A percentile compares a stretch with the other conserved stretches of the same genome.
Evolutionary conservation across 2,329 filamentous ascomycete genomes (phyloP).

Genomic region (Aspergillus aculeatus): DNA sequence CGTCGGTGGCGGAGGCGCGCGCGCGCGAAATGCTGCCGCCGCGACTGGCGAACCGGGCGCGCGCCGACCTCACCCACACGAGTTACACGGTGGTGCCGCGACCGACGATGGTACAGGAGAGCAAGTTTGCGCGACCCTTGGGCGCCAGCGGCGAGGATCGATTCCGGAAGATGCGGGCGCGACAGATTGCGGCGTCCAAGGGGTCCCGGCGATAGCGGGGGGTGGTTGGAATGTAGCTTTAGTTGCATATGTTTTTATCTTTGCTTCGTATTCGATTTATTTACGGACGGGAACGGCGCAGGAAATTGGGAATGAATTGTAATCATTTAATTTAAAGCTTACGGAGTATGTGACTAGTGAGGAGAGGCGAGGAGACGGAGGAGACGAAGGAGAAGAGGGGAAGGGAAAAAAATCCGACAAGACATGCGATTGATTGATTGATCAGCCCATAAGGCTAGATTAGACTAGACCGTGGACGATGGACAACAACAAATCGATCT

Average conservation of each 20-base stretch:
- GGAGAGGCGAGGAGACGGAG: too few species aligned
- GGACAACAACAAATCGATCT: background rate
- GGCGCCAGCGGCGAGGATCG: constrained; percentile 50
- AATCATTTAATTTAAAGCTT: background rate
- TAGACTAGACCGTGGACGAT: too few species aligned
- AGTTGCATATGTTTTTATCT: background rate
- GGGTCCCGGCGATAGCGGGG: constrained; percentile 36
- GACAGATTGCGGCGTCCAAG: constrained; percentile 44
- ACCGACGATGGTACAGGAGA: constrained; percentile 50
- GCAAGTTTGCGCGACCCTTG: constrained; percentile 47
- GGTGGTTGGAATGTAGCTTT: background rate
- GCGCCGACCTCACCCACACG: constrained; percentile 58
- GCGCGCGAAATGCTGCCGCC: constrained; percentile 54
- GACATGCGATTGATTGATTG: background rate
- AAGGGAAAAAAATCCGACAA: background rate
- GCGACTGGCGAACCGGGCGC: constrained; percentile 56
- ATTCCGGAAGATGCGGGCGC: constrained; percentile 50
- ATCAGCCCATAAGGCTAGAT: background rate
- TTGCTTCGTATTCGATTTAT: constrained; percentile 10
- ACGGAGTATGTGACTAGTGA: background rate
- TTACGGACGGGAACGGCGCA: constrained; percentile 4
- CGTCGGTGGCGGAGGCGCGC: constrained; percentile 50
- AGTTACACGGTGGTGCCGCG: constrained; percentile 65
- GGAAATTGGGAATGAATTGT: constrained; percentile 2
- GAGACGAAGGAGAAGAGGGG: background rate